These are phyloP conservation scores for Musa acuminata DNA, from an alignment of 176 grass and related monocot species.

Conservation along the genomic window DNA sequence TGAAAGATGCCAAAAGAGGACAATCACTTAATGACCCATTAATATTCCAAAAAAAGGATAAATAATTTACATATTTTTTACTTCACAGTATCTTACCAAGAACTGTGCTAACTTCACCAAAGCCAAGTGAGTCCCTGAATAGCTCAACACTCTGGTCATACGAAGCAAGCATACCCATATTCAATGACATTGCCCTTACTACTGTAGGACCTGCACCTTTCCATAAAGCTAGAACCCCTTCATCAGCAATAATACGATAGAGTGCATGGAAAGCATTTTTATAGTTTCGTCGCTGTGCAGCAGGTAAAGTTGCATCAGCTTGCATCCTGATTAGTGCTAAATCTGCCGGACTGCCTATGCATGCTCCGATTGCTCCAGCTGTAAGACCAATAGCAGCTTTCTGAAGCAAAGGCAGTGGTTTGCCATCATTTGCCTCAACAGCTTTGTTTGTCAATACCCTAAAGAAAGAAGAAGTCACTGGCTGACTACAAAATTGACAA, in stretches of 20 bases:
- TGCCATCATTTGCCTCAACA: constrained; percentile 88
- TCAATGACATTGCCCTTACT: constrained; percentile 83
- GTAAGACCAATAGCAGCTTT: constrained; percentile 89
- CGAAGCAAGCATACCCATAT: constrained; percentile 97
- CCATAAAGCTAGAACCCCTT: constrained; percentile 91
- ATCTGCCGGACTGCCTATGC: constrained; percentile 79
- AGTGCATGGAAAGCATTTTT: constrained; percentile 94
- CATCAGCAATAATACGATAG: constrained; percentile 77
- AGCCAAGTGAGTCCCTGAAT: constrained; percentile 69
- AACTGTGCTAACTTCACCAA: constrained; percentile 78
- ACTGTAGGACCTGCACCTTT: constrained; percentile 93
- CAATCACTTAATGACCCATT: too few relatives aligned
- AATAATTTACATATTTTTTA: background rate
- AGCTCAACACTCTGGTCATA: constrained; percentile 92
- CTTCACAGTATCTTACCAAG: constrained; percentile 42
- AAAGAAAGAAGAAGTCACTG: constrained; percentile 1
- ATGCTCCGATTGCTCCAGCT: constrained; percentile 84
- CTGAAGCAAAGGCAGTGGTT: constrained; percentile 70
- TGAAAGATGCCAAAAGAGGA: too few relatives aligned
- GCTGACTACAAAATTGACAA: background rate
- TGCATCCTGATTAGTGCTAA: constrained; percentile 92
- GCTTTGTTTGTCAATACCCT: constrained; percentile 96
- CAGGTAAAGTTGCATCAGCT: constrained; percentile 81
- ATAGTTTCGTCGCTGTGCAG: constrained; percentile 63
- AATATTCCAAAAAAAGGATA: too few relatives aligned